A percentile compares a stretch with the other conserved stretches of the same genome.
phyloP scores from a whole-genome alignment of 257 asterid genomes.

The Apocynum venetum region DNA sequence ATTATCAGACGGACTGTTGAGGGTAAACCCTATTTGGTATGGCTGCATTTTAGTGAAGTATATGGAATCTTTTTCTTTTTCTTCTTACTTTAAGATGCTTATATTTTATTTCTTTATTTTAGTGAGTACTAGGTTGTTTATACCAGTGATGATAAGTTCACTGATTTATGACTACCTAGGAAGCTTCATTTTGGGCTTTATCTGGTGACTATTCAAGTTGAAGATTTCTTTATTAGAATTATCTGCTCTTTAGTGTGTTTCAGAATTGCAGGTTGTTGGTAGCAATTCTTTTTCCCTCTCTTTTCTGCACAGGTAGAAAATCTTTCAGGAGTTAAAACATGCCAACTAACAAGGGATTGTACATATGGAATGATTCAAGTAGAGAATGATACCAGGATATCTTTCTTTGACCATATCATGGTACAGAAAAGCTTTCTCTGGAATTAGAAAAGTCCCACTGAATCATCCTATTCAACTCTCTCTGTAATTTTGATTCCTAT shows the following conservation, averaged over 20 bases:
- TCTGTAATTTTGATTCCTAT: background rate
- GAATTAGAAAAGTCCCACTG: background rate
- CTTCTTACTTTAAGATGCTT: no score
- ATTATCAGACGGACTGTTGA: conserved; percentile 50
- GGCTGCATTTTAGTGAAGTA: background rate
- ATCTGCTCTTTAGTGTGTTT: background rate
- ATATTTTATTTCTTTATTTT: background rate
- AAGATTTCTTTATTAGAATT: background rate
- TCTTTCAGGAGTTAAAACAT: background rate
- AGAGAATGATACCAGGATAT: background rate
- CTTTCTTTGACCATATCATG: background rate
- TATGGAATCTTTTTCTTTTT: background rate
- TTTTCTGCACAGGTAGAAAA: background rate
- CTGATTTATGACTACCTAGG: background rate
- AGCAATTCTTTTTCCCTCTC: background rate
- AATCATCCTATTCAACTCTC: background rate
- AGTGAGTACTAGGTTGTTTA: background rate
- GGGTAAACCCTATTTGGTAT: conserved; percentile 76
- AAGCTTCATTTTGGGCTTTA: background rate
- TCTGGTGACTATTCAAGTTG: background rate
- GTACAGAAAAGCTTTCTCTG: background rate
- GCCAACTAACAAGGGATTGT: background rate
- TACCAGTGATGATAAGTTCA: background rate
- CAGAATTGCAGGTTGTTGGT: background rate
- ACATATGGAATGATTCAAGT: background rate